Conservation (phyloP, 2,329 filamentous ascomycete species). For the Aspergillus melleus region DNA sequence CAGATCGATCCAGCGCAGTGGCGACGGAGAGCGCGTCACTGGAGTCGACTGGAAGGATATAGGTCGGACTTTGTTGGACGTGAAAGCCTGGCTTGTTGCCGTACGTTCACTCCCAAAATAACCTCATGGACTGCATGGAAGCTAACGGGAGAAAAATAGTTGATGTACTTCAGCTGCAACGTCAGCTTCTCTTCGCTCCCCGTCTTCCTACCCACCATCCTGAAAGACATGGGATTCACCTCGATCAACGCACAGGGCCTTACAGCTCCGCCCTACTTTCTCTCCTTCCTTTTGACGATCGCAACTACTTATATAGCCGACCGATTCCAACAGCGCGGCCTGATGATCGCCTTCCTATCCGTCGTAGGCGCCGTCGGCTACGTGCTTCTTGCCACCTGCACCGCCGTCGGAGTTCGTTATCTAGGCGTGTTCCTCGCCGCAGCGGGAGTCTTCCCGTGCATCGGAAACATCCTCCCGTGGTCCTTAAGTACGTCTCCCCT, state of each 20-base stretch:
- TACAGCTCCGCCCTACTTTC: slow-evolving; percentile 69
- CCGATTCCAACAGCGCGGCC: slow-evolving; percentile 62
- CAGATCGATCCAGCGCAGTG: slow-evolving; percentile 55
- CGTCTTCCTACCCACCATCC: slow-evolving; percentile 64
- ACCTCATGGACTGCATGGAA: background rate
- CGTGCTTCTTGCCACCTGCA: slow-evolving; percentile 60
- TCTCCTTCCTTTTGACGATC: slow-evolving; percentile 65
- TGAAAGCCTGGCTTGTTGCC: slow-evolving; percentile 51
- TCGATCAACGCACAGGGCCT: slow-evolving; percentile 69
- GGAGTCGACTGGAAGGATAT: slow-evolving; percentile 51
- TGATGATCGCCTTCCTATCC: slow-evolving; percentile 59
- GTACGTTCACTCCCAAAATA: slow-evolving; percentile 26
- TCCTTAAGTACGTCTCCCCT: slow-evolving; percentile 51
- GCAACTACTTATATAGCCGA: slow-evolving; percentile 65
- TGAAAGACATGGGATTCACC: slow-evolving; percentile 67
- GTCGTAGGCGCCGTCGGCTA: slow-evolving; percentile 63
- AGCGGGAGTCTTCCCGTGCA: slow-evolving; percentile 64
- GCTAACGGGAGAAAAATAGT: slow-evolving; percentile 21
- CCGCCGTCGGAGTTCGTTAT: slow-evolving; percentile 52
- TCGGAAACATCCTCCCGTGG: slow-evolving; percentile 70
- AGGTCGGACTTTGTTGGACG: slow-evolving; percentile 45
- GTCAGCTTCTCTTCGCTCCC: slow-evolving; percentile 66
- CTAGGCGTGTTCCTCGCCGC: slow-evolving; percentile 57
- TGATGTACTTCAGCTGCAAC: slow-evolving; percentile 63
- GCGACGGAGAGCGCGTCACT: slow-evolving; percentile 43